A percentile compares a stretch with the other conserved stretches of the same genome.
These are phyloP conservation scores for Aureobasidium sp. DNA, from an alignment of 2,329 filamentous ascomycete genomes.

Conservation along the genomic window DNA sequence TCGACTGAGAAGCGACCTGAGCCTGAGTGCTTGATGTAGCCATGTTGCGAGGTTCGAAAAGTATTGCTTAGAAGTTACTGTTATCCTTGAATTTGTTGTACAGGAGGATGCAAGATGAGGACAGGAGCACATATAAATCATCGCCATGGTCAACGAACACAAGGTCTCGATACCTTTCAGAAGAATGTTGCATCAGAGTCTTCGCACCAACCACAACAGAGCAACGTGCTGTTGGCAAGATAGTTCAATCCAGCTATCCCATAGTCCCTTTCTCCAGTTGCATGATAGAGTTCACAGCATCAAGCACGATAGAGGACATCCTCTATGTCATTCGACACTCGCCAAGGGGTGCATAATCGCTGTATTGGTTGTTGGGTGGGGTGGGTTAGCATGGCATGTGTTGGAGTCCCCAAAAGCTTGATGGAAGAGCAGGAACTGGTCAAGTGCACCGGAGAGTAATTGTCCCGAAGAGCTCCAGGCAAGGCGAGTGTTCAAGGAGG, in stretches of 20 bases:
- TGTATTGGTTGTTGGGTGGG: slow-evolving; percentile 9
- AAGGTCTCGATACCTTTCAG: background rate
- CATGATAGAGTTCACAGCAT: background rate
- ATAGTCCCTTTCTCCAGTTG: background rate
- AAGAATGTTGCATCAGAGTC: background rate
- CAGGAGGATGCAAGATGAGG: background rate
- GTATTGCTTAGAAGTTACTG: background rate
- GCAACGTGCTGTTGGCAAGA: background rate
- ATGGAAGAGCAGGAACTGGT: background rate
- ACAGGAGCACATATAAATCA: background rate
- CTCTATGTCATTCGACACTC: background rate
- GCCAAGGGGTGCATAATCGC: background rate
- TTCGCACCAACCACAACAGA: background rate
- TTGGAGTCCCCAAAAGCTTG: background rate
- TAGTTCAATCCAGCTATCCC: background rate
- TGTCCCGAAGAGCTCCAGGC: background rate
- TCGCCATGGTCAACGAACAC: background rate
- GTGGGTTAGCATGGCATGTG: background rate
- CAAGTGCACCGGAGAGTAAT: background rate
- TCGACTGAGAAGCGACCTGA: background rate
- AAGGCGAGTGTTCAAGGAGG: background rate
- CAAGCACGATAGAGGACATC: background rate
- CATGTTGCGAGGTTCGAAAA: background rate
- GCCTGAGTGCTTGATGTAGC: background rate
- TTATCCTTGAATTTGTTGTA: background rate